Evolutionary conservation across 2,329 filamentous ascomycete genomes (phyloP).

Genomic region (Tolypocladium tropicale): DNA sequence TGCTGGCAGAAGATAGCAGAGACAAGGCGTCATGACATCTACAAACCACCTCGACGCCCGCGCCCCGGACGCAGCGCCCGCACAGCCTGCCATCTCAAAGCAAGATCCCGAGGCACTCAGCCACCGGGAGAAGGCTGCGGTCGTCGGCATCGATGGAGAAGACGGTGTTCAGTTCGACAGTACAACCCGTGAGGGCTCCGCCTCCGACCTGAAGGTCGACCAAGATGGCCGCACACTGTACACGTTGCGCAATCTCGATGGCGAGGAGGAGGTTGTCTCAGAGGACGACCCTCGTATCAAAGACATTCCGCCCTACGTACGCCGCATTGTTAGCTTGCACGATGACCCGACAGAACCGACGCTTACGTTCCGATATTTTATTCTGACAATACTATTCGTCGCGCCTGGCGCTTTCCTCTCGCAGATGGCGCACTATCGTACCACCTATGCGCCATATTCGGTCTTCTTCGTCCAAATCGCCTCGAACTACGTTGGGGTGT

Average conservation of each 20-base stretch:
- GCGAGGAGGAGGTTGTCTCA: constrained; percentile 18
- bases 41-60: background rate
- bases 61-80: background rate
- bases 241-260: constrained; percentile 8
- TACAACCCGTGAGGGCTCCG: background rate
- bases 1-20: background rate
- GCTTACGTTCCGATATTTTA: constrained; percentile 49
- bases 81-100: background rate
- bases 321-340: constrained; percentile 44
- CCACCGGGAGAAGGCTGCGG: constrained; percentile 1
- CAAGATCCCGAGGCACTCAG: background rate
- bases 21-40: background rate
- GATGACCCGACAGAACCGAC: constrained; percentile 46
- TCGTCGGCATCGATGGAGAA: constrained; percentile 6
- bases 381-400: constrained; percentile 44
- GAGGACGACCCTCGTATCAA: constrained; percentile 40
- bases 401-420: constrained; percentile 47
- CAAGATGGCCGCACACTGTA: constrained; percentile 5
- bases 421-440: constrained; percentile 45
- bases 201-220: constrained; percentile 5
- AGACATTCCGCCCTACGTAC: constrained; percentile 39
- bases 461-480: constrained; percentile 53
- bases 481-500: constrained; percentile 42
- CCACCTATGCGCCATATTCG: constrained; percentile 47
- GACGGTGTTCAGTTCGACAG: background rate